These are phyloP conservation scores for Xylariomycetidae sp. DNA, from an alignment of 2,329 filamentous ascomycete species.

Conservation along the genomic window DNA sequence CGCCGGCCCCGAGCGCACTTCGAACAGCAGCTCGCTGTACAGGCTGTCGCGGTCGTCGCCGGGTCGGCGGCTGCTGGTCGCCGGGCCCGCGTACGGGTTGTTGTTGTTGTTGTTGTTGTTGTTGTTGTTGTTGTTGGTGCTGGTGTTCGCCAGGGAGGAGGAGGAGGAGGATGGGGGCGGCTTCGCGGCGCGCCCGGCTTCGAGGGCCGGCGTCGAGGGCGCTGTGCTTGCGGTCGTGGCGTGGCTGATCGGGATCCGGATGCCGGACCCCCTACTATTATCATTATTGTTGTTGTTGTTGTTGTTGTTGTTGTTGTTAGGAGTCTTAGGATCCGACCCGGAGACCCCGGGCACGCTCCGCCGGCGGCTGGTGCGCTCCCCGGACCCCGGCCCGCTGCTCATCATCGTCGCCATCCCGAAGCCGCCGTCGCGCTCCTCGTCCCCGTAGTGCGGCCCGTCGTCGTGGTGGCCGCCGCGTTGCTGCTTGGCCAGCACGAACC, in stretches of 20 bases:
- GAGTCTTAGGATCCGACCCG: too few species aligned
- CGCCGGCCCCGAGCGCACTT: constrained; percentile 11
- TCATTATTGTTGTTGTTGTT: neutral
- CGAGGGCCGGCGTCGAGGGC: neutral
- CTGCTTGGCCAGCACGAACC: constrained; percentile 8
- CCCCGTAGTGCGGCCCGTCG: neutral
- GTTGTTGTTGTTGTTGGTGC: neutral
- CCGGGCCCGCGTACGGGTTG: neutral
- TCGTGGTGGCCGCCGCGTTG: too few species aligned
- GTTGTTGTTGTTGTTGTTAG: constrained; percentile 1
- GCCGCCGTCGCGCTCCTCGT: neutral
- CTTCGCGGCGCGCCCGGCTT: too few species aligned
- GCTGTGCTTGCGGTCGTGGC: neutral
- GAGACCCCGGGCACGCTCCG: too few species aligned
- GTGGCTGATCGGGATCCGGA: constrained; percentile 10
- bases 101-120: neutral
- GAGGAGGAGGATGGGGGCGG: too few species aligned
- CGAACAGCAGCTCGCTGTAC: constrained; percentile 11
- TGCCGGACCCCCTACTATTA: neutral
- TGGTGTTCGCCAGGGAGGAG: too few species aligned
- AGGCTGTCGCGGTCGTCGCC: constrained; percentile 7
- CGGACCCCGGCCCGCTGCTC: constrained; percentile 1
- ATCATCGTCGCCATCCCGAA: constrained; percentile 1
- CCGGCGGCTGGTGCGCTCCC: too few species aligned
- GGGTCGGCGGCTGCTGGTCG: constrained; percentile 1